Conservation (phyloP, 2,329 filamentous ascomycete species). For the Neonectria hederae region DNA sequence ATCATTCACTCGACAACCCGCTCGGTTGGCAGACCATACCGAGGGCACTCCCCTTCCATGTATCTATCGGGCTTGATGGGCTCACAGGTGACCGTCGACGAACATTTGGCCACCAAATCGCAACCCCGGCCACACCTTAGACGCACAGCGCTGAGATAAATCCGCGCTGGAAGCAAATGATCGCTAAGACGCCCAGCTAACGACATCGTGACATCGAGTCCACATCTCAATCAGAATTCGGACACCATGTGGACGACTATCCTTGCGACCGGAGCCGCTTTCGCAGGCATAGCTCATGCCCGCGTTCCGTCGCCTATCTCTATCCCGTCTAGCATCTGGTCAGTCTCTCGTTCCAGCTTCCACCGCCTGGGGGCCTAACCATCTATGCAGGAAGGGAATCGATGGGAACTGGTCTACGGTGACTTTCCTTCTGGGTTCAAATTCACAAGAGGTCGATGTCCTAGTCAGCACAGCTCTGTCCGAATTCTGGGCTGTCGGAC, state of each 20-base stretch:
- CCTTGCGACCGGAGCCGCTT: constrained; percentile 25
- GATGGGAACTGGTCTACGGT: constrained; percentile 80
- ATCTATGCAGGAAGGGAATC: constrained; percentile 62
- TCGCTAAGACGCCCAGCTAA: constrained; percentile 2
- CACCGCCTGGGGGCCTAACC: constrained; percentile 21
- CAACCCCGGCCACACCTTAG: neutral
- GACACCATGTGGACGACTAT: constrained; percentile 30
- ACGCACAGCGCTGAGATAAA: neutral
- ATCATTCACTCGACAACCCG: neutral
- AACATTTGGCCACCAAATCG: neutral
- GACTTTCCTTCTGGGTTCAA: constrained; percentile 59
- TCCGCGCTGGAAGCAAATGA: constrained; percentile 8
- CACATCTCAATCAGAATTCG: neutral
- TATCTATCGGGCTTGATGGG: constrained; percentile 16
- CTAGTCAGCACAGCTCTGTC: constrained; percentile 73
- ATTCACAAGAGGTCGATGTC: constrained; percentile 49
- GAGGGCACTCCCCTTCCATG: constrained; percentile 20
- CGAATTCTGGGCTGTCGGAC: constrained; percentile 75
- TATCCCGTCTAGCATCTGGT: constrained; percentile 36
- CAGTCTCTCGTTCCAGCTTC: constrained; percentile 7
- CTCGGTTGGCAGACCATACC: constrained; percentile 15
- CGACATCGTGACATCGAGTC: neutral
- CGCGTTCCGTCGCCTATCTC: constrained; percentile 33
- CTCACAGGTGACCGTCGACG: constrained; percentile 12
- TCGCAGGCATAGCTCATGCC: constrained; percentile 32